A percentile compares a stretch with the other conserved stretches of the same genome.
Evolutionary conservation across 164 flowering plant genomes (phyloP).

Genomic region (Vitis rupestris): DNA sequence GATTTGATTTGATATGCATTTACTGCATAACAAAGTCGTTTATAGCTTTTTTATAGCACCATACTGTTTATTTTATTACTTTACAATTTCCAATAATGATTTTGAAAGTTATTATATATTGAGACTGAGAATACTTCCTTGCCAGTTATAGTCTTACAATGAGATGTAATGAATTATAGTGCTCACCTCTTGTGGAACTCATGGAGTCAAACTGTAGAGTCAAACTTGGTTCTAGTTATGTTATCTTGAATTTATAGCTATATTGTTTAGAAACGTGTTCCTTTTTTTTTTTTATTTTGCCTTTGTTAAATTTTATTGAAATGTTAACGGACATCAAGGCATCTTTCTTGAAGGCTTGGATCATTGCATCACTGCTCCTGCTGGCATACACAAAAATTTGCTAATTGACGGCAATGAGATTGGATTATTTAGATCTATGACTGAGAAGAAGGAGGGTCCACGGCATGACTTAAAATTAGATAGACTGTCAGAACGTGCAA

Average conservation of each 20-base stretch:
- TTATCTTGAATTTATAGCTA: not conserved
- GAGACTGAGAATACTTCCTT: not conserved
- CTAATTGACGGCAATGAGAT: conserved; percentile 38
- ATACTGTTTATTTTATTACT: no score
- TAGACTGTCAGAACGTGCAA: conserved; percentile 69
- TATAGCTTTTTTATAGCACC: no score
- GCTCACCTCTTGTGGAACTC: not conserved
- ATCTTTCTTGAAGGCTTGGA: conserved; percentile 52
- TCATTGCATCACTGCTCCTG: conserved; percentile 69
- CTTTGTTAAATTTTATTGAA: not conserved
- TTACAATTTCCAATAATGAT: not conserved
- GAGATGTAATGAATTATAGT: not conserved
- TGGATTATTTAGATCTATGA: conserved; percentile 55
- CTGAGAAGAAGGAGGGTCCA: conserved; percentile 50
- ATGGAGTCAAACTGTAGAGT: not conserved
- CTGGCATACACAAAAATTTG: conserved; percentile 23
- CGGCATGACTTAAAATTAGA: conserved; percentile 61
- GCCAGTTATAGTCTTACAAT: not conserved
- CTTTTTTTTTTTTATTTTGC: not conserved
- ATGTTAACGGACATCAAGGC: conserved; percentile 13
- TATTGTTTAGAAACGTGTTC: not conserved
- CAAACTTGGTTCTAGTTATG: not conserved
- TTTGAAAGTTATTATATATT: not conserved
- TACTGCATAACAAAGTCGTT: no score
- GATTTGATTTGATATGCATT: no score